Evolutionary conservation across 768 basidiomycete genomes (phyloP).

Genomic region (Rhodotorula graminis): DNA sequence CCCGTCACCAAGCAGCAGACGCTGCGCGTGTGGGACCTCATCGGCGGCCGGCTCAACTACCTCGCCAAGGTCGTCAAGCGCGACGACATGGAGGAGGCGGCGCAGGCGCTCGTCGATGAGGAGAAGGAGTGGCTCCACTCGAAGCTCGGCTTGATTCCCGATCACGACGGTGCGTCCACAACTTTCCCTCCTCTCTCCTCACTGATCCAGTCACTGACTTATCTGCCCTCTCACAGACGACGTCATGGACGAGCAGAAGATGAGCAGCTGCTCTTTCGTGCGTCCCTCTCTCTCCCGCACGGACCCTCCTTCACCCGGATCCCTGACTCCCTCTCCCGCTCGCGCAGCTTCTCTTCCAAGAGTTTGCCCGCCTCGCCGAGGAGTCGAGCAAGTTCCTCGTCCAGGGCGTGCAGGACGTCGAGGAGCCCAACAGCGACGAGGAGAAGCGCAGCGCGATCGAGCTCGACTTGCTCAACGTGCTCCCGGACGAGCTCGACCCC

Average conservation of each 20-base stretch:
- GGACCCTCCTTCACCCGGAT: not conserved
- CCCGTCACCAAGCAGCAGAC: constrained; percentile 52
- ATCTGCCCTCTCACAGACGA: constrained; percentile 67
- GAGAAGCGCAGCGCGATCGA: constrained; percentile 47
- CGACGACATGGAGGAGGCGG: constrained; percentile 59
- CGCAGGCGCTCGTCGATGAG: constrained; percentile 61
- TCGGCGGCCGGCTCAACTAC: constrained; percentile 77
- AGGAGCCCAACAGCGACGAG: constrained; percentile 43
- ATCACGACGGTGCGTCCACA: constrained; percentile 37
- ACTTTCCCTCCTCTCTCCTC: constrained; percentile 52
- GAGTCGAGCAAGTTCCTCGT: constrained; percentile 47
- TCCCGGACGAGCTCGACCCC: constrained; percentile 53
- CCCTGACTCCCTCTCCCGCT: not conserved
- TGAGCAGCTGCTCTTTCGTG: constrained; percentile 34
- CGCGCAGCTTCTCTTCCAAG: constrained; percentile 41
- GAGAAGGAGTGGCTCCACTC: constrained; percentile 74
- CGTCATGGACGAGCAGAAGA: constrained; percentile 75
- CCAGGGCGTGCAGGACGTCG: constrained; percentile 58
- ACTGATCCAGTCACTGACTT: too few relatives aligned
- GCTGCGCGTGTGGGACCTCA: constrained; percentile 52
- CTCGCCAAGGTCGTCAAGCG: constrained; percentile 63
- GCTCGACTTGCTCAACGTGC: constrained; percentile 57
- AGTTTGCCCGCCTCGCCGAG: constrained; percentile 24
- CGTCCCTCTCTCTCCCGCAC: not conserved
- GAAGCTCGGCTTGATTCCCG: not conserved